phyloP scores from a whole-genome alignment of 2,329 filamentous ascomycete species.

The Fusarium goolgardi region DNA sequence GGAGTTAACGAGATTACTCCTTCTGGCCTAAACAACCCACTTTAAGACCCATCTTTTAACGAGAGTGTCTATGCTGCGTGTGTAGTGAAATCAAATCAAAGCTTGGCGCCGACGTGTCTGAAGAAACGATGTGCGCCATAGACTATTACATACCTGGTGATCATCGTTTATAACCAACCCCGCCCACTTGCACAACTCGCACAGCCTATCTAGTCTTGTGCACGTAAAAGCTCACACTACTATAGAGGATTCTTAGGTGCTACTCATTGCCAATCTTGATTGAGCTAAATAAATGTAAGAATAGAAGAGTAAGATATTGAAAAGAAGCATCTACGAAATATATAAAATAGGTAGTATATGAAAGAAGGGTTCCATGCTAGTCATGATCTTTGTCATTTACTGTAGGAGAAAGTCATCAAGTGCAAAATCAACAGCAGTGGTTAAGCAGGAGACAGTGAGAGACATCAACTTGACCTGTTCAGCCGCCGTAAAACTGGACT shows the following conservation, averaged over 20 bases:
- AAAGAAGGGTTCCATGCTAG: not conserved
- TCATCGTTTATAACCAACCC: too few species aligned
- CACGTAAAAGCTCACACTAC: not conserved
- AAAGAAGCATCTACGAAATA: not conserved
- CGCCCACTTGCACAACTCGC: too few species aligned
- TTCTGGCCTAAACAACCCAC: too few species aligned
- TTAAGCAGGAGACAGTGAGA: not conserved
- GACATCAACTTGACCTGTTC: not conserved
- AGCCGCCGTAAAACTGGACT: not conserved
- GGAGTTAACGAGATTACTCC: too few species aligned
- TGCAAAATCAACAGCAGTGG: not conserved
- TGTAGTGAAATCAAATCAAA: too few species aligned
- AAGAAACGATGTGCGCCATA: too few species aligned
- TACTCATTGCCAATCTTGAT: not conserved
- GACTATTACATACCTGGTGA: too few species aligned
- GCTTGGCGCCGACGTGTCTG: too few species aligned
- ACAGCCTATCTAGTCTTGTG: too few species aligned
- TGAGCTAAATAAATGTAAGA: not conserved
- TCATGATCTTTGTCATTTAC: not conserved
- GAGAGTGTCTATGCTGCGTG: too few species aligned
- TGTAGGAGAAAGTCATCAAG: slow-evolving; percentile 4
- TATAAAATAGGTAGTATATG: not conserved
- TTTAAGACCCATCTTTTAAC: too few species aligned
- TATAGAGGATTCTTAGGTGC: fast-evolving
- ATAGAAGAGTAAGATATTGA: not conserved